Conservation (phyloP, 2,329 filamentous ascomycete species). For the Hypocrella siamensis region DNA sequence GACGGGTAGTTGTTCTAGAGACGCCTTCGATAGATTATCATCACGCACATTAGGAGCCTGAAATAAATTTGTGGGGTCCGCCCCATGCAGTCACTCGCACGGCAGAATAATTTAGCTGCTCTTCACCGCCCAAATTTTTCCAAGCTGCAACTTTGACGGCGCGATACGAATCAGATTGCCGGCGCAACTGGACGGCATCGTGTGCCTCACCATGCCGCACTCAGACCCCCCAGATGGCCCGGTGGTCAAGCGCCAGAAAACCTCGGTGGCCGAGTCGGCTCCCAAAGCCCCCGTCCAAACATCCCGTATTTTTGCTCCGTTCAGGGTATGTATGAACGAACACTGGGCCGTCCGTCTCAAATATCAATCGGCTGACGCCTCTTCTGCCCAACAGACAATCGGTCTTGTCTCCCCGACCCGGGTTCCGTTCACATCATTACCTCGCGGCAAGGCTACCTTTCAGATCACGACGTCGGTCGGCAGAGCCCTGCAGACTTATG, state of each 20-base stretch:
- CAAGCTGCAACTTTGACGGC: not conserved
- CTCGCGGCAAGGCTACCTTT: slow-evolving; percentile 85
- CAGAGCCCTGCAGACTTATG: slow-evolving; percentile 84
- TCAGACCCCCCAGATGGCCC: slow-evolving; percentile 44
- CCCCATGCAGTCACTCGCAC: not conserved
- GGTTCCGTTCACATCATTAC: slow-evolving; percentile 79
- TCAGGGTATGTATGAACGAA: slow-evolving; percentile 50
- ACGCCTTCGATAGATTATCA: too few species aligned
- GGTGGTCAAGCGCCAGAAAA: slow-evolving; percentile 63
- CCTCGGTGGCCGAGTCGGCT: slow-evolving; percentile 24
- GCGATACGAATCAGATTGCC: not conserved
- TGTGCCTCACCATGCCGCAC: slow-evolving; percentile 27
- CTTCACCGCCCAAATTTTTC: slow-evolving; percentile 13
- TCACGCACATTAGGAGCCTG: too few species aligned
- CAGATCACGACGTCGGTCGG: slow-evolving; percentile 95
- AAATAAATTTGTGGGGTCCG: not conserved
- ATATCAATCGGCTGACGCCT: slow-evolving; percentile 3
- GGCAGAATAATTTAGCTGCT: slow-evolving; percentile 7
- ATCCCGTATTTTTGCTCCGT: slow-evolving; percentile 84
- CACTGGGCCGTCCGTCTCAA: not conserved
- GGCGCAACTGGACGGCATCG: not conserved
- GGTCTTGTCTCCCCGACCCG: slow-evolving; percentile 82
- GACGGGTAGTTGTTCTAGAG: too few species aligned
- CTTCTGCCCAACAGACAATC: slow-evolving; percentile 50
- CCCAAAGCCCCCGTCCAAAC: slow-evolving; percentile 26